Evolutionary conservation across 352 stramenopile species (phyloP).

Genomic region (Phytophthora agathidicida): DNA sequence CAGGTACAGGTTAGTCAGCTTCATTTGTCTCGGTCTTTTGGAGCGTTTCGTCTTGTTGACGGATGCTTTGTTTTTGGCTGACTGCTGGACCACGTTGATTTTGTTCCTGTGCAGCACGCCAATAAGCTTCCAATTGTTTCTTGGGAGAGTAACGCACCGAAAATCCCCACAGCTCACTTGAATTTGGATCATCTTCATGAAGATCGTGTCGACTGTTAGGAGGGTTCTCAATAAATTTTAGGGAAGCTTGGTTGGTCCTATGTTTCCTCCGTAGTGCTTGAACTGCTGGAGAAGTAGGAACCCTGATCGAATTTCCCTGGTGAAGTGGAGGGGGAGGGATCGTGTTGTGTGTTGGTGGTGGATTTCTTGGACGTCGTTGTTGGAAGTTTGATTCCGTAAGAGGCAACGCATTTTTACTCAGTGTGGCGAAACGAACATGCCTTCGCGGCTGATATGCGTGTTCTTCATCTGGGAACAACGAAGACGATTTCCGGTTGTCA

Average conservation of each 20-base stretch:
- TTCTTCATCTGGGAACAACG: constrained; percentile 29
- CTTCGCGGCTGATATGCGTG: constrained; percentile 19
- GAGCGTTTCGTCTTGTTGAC: neutral
- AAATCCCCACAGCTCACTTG: constrained; percentile 16
- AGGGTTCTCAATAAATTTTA: neutral
- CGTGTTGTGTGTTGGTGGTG: neutral
- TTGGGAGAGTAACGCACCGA: constrained; percentile 12
- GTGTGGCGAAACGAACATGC: constrained; percentile 18
- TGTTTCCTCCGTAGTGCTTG: constrained; percentile 13
- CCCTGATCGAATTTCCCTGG: neutral
- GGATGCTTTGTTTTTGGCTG: neutral
- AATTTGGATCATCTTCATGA: constrained; percentile 6
- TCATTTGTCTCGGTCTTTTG: neutral
- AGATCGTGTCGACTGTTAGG: neutral
- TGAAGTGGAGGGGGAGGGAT: neutral
- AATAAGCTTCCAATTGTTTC: constrained; percentile 10
- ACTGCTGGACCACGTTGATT: neutral
- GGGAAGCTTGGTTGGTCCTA: neutral
- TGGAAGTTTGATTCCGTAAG: neutral
- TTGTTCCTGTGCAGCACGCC: neutral
- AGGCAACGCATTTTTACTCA: constrained; percentile 18
- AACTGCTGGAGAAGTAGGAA: constrained; percentile 8
- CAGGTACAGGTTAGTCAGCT: constrained; percentile 31
- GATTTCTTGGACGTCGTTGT: neutral
- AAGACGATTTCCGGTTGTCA: neutral